phyloP scores from a whole-genome alignment of 345 rosid species.

The Eutrema yunnanense region DNA sequence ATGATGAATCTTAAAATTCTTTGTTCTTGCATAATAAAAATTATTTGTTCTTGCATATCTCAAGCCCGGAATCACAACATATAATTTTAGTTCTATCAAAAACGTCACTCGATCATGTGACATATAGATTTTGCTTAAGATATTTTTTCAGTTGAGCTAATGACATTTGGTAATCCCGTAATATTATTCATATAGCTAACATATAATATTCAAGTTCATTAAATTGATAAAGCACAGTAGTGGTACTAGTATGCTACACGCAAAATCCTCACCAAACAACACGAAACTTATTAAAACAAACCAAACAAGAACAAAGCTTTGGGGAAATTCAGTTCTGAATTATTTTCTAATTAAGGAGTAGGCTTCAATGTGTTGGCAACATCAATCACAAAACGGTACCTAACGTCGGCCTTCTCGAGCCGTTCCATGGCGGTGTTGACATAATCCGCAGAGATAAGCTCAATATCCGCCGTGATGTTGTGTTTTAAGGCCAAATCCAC shows the following conservation, averaged over 20 bases:
- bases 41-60: too few relatives aligned
- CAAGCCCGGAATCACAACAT: too few relatives aligned
- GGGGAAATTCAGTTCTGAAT: not conserved
- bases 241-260: not conserved
- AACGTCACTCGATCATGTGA: too few relatives aligned
- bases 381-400: constrained; percentile 55
- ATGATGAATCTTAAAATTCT: too few relatives aligned
- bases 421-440: constrained; percentile 55
- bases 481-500: constrained; percentile 49
- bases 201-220: not conserved
- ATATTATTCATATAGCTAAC: not conserved
- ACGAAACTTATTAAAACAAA: constrained; percentile 4
- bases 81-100: too few relatives aligned
- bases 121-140: too few relatives aligned
- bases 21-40: too few relatives aligned
- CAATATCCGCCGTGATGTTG: constrained; percentile 44
- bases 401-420: constrained; percentile 40
- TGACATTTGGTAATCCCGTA: not conserved
- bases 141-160: too few relatives aligned
- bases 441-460: constrained; percentile 48
- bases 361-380: constrained; percentile 43
- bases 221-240: not conserved
- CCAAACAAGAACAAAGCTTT: not conserved
- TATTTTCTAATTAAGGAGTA: not conserved
- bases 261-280: not conserved